A percentile compares a stretch with the other conserved stretches of the same genome.
phyloP scores from a whole-genome alignment of 2,329 filamentous ascomycete genomes.

The Penicillium sp. region DNA sequence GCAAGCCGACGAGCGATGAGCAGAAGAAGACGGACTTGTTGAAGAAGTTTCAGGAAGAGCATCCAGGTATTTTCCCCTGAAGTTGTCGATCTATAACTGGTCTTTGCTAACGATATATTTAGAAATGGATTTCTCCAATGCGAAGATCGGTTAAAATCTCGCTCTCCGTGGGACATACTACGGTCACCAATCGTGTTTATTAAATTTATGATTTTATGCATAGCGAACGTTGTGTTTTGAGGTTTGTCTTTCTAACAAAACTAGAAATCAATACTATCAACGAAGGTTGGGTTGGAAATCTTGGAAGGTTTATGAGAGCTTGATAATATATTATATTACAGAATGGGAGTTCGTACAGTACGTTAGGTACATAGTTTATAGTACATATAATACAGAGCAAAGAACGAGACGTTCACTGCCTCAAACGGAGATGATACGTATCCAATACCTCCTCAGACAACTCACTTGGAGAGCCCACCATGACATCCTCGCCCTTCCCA shows the following conservation, averaged over 20 bases:
- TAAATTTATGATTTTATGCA: background rate
- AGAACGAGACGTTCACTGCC: conserved; percentile 13
- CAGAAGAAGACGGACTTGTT: conserved; percentile 91
- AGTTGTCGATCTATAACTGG: too few relatives aligned
- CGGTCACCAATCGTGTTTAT: background rate
- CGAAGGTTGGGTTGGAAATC: background rate
- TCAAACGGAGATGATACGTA: conserved; percentile 55
- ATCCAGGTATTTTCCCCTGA: conserved; percentile 45
- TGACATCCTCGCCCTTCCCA: conserved; percentile 78
- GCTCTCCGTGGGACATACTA: background rate
- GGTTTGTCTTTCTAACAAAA: background rate
- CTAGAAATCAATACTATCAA: background rate
- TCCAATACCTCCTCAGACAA: conserved; percentile 59
- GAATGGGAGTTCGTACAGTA: background rate
- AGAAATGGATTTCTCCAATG: conserved; percentile 67
- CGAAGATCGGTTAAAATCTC: conserved; percentile 52
- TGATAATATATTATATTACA: background rate
- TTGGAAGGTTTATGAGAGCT: background rate
- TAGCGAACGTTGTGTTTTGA: background rate
- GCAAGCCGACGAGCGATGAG: conserved; percentile 85
- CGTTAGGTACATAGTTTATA: background rate
- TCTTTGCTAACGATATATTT: conserved; percentile 15
- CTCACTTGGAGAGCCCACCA: conserved; percentile 72
- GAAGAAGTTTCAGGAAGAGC: conserved; percentile 83
- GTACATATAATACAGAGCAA: conserved; percentile 6